Evolutionary conservation across 805 yeast species (phyloP).

Genomic region (Kuraishia cidri): DNA sequence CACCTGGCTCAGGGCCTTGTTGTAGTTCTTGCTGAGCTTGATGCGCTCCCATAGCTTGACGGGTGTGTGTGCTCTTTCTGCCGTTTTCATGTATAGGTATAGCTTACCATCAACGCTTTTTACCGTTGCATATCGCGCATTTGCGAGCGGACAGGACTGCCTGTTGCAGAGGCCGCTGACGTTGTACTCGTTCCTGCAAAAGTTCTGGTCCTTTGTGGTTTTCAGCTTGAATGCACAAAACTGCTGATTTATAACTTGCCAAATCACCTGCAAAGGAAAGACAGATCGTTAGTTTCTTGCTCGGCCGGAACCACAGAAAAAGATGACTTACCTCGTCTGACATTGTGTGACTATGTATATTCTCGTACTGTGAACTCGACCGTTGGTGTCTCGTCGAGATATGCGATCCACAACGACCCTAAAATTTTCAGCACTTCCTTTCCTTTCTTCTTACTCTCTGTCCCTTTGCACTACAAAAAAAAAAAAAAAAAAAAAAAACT

Average conservation of each 20-base stretch:
- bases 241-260: slow-evolving; percentile 95
- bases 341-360: slow-evolving; percentile 6
- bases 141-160: slow-evolving; percentile 94
- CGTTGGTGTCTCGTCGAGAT: too few relatives aligned
- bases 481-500: neutral
- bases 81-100: slow-evolving; percentile 90
- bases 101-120: slow-evolving; percentile 72
- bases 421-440: too few relatives aligned
- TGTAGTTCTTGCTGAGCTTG: slow-evolving; percentile 80
- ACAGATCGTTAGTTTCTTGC: neutral
- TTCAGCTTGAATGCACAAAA: slow-evolving; percentile 92
- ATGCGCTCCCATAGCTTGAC: slow-evolving; percentile 92
- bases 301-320: too few relatives aligned
- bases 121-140: slow-evolving; percentile 84
- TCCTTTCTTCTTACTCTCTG: too few relatives aligned
- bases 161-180: slow-evolving; percentile 91
- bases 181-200: slow-evolving; percentile 94
- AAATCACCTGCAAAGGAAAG: slow-evolving; percentile 50
- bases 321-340: slow-evolving; percentile 17
- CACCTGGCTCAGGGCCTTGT: slow-evolving; percentile 79
- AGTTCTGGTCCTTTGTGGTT: slow-evolving; percentile 82
- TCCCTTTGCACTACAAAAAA: too few relatives aligned
- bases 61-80: slow-evolving; percentile 96
- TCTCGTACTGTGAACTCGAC: too few relatives aligned
- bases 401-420: too few relatives aligned